These are phyloP conservation scores for Xylaria palmicola DNA, from an alignment of 495 filamentous ascomycete genomes.

Conservation along the genomic window DNA sequence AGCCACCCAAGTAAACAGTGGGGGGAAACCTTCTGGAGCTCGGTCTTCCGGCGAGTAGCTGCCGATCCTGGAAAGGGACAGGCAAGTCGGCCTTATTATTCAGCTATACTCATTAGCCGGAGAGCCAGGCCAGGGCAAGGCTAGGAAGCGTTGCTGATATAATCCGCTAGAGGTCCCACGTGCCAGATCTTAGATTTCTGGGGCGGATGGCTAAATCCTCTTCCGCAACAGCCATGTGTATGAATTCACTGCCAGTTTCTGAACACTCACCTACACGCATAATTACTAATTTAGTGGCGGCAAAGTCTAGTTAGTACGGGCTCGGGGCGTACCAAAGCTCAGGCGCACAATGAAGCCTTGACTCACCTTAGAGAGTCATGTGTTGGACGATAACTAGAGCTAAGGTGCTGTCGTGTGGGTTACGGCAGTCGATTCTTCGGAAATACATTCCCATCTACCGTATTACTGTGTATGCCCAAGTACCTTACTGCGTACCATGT, in stretches of 20 bases:
- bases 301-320: background rate
- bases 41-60: background rate
- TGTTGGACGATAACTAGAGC: no score
- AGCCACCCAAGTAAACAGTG: background rate
- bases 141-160: conserved; percentile 1
- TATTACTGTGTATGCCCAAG: no score
- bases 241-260: background rate
- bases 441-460: no score
- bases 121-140: background rate
- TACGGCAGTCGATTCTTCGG: no score
- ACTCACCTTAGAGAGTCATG: no score
- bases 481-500: no score
- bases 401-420: no score
- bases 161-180: background rate
- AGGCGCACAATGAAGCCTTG: no score
- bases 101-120: background rate
- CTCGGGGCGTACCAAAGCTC: no score
- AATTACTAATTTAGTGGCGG: background rate
- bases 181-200: background rate
- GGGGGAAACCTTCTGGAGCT: background rate
- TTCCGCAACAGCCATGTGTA: background rate
- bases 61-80: background rate
- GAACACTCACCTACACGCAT: no score
- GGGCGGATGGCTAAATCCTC: conserved; percentile 1
- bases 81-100: conserved; percentile 3